A percentile compares a stretch with the other conserved stretches of the same genome.
Evolutionary conservation across 1,139 yeast species (phyloP).

Genomic region (Scheffersomyces lignicola): DNA sequence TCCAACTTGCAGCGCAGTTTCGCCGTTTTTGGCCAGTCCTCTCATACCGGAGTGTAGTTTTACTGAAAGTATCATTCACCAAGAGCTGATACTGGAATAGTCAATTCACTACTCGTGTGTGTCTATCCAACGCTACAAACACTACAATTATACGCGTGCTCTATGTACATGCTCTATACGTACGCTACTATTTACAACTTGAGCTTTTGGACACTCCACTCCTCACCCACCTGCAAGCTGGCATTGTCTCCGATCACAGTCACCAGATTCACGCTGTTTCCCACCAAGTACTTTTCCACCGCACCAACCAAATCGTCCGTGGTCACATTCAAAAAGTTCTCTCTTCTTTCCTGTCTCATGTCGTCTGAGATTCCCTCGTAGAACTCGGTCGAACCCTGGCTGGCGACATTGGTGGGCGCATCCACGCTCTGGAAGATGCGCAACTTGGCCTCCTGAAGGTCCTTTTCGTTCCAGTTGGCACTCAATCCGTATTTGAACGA

Average conservation of each 20-base stretch:
- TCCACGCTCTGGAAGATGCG: constrained; percentile 89
- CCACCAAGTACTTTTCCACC: constrained; percentile 57
- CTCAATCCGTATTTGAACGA: constrained; percentile 57
- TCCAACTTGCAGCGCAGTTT: too few relatives aligned
- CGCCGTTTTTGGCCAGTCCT: too few relatives aligned
- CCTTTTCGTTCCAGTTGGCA: constrained; percentile 54
- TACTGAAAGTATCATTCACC: too few relatives aligned
- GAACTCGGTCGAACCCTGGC: constrained; percentile 72
- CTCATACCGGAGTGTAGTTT: too few relatives aligned
- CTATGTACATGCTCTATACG: too few relatives aligned
- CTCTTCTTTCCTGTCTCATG: constrained; percentile 79
- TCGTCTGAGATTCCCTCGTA: constrained; percentile 74
- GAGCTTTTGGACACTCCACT: constrained; percentile 27
- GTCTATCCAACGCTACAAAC: too few relatives aligned
- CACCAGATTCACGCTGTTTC: constrained; percentile 26
- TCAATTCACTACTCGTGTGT: too few relatives aligned
- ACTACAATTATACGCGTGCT: too few relatives aligned
- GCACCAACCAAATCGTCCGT: constrained; percentile 64
- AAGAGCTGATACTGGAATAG: too few relatives aligned
- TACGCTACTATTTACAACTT: constrained; percentile 1
- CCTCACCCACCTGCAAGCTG: constrained; percentile 27
- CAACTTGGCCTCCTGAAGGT: constrained; percentile 85
- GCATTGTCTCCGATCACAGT: constrained; percentile 56
- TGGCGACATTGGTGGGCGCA: constrained; percentile 81
- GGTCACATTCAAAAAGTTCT: constrained; percentile 63